Conservation (phyloP, 2,329 filamentous ascomycete genomes). For the Hypoxylon sp. region DNA sequence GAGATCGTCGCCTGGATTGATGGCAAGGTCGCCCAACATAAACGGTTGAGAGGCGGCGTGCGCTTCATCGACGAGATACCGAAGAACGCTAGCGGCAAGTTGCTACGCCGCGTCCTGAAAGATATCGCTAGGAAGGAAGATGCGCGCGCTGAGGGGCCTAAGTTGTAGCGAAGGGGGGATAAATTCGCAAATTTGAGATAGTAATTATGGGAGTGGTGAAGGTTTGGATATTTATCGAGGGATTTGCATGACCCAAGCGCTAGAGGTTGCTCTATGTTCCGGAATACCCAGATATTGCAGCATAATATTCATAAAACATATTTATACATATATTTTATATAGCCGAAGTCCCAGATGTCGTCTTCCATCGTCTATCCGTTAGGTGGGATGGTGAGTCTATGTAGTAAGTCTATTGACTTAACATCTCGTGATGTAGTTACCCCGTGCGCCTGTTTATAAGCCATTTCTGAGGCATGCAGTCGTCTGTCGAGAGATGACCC, state of each 20-base stretch:
- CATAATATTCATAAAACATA: conserved; percentile 17
- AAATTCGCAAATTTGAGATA: not conserved
- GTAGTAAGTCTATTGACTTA: too few relatives aligned
- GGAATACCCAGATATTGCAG: conserved; percentile 26
- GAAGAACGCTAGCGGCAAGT: conserved; percentile 74
- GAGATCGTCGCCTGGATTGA: conserved; percentile 56
- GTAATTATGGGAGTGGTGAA: too few relatives aligned
- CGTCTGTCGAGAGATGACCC: not conserved
- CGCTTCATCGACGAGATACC: conserved; percentile 67
- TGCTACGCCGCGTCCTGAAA: conserved; percentile 68
- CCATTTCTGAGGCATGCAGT: conserved; percentile 3
- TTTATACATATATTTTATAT: conserved; percentile 33
- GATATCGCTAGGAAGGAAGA: conserved; percentile 56
- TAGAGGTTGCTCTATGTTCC: conserved; percentile 7
- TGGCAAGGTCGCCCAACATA: conserved; percentile 55
- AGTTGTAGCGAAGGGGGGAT: conserved; percentile 41
- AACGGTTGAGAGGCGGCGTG: conserved; percentile 55
- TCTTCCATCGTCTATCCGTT: conserved; percentile 15
- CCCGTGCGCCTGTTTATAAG: conserved; percentile 10
- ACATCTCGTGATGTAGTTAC: not conserved
- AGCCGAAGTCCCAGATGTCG: not conserved
- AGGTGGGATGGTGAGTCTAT: too few relatives aligned
- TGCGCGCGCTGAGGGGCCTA: conserved; percentile 43
- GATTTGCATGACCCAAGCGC: not conserved
- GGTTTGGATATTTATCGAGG: not conserved